Conservation (phyloP, 2,329 filamentous ascomycete genomes). For the Aspergillus fumigatus region DNA sequence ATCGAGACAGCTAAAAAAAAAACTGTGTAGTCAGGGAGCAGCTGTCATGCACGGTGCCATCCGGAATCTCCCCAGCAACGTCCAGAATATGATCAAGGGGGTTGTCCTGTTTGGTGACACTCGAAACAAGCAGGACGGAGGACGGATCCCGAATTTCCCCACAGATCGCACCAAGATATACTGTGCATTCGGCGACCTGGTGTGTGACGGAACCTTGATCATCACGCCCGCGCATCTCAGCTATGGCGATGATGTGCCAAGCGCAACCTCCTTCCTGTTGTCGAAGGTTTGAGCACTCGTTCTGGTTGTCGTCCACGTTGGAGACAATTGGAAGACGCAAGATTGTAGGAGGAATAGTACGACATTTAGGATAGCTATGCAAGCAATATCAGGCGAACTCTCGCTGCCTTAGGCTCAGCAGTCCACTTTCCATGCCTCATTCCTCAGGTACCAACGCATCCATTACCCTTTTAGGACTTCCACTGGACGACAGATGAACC, state of each 20-base stretch:
- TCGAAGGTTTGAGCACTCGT: neutral
- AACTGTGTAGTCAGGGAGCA: constrained; percentile 32
- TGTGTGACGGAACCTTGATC: constrained; percentile 14
- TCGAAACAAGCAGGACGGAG: constrained; percentile 16
- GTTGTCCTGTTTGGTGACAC: constrained; percentile 40
- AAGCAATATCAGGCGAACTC: neutral
- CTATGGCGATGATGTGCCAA: constrained; percentile 9
- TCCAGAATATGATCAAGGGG: constrained; percentile 29
- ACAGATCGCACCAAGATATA: constrained; percentile 15
- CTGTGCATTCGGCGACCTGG: constrained; percentile 15
- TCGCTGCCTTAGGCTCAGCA: neutral
- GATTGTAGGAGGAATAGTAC: neutral
- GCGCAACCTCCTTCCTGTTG: constrained; percentile 11
- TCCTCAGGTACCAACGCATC: neutral
- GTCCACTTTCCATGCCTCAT: neutral
- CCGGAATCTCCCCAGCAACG: constrained; percentile 24
- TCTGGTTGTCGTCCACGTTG: neutral
- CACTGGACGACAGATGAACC: neutral
- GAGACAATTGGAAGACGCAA: neutral
- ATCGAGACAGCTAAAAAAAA: neutral
- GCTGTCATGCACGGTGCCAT: constrained; percentile 42
- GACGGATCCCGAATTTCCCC: constrained; percentile 15
- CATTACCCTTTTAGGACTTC: neutral
- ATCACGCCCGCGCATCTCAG: constrained; percentile 14
- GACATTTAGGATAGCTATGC: neutral